Evolutionary conservation across 345 rosid species (phyloP), one percentile per base, ranked within the genome.

Genomic region (Luvunga scandens): DNA sequence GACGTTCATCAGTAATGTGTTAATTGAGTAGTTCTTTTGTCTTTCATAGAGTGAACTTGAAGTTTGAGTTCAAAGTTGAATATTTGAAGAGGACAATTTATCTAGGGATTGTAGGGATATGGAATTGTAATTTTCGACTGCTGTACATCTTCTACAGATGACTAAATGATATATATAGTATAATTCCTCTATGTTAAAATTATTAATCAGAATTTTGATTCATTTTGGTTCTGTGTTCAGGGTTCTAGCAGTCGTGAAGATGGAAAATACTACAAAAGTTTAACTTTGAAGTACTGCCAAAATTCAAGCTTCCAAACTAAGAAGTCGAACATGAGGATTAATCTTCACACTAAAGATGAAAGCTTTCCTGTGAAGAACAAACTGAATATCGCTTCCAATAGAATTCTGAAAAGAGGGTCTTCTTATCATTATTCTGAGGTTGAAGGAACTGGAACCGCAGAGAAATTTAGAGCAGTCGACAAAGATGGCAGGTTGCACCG

Each of bases 361-460:
- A 63, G 38, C 75, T 60, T 72, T 82, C 82, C 81, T 66, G 69
- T n/a, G 60, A 77, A 42, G 80, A 84, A 80, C 65, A 82, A 81
- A 77, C 80, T 53, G 36, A 82, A 80, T 78, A 33, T 80, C 48
- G 82, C 66, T 48, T 86, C 86, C 81, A 74, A 57, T 81, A 86
- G 75, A 80, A 75, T 66, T 80, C 69, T 67, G 73, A 89, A 86
- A 87, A 90, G 88, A 81, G 78, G 75, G 60, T 79, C 66, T 27
- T 30, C 56, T 62, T 27, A 30, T 79, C 59, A 73, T 64, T 73
- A 68, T 63, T 75, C 82, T 66, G 75, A 80, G 73, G 77, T 78
- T 67, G 82, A 77, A 69, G 81, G 83, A 64, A 76, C 63, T 76
- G 73, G 79, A 72, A 64, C 82, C 80, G 64, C 75, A 2, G 38